phyloP scores from a whole-genome alignment of 306 rosid species.

The Biancaea sappan region DNA sequence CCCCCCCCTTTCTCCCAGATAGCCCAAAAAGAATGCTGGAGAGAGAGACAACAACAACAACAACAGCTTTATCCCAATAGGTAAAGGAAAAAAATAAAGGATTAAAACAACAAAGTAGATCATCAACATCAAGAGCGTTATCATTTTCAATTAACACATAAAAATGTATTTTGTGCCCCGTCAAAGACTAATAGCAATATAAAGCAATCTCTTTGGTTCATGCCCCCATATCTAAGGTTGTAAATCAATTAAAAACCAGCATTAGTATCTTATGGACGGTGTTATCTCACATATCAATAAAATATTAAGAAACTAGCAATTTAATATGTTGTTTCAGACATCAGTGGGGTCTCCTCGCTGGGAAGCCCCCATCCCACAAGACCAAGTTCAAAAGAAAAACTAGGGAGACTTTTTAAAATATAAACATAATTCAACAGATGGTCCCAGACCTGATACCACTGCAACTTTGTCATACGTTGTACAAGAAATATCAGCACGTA shows the following conservation, averaged over 20 bases:
- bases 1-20: background rate
- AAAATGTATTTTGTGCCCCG: background rate
- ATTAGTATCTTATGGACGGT: background rate
- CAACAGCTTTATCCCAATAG: too few species aligned
- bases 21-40: background rate
- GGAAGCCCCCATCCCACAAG: background rate
- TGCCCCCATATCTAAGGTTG: background rate
- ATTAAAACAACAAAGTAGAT: background rate
- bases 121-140: background rate
- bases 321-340: background rate
- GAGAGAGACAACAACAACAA: too few species aligned
- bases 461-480: conserved; percentile 84
- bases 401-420: background rate
- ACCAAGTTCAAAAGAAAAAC: background rate
- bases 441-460: conserved; percentile 72
- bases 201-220: background rate
- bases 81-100: background rate
- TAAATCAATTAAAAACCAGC: background rate
- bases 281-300: background rate
- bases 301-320: background rate
- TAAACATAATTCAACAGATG: background rate
- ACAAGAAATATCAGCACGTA: conserved; percentile 83
- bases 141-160: background rate
- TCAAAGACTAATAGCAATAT: background rate
- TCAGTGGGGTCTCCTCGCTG: background rate